Conservation (phyloP, 805 yeast genomes). For the Metschnikowia colocasiae region DNA sequence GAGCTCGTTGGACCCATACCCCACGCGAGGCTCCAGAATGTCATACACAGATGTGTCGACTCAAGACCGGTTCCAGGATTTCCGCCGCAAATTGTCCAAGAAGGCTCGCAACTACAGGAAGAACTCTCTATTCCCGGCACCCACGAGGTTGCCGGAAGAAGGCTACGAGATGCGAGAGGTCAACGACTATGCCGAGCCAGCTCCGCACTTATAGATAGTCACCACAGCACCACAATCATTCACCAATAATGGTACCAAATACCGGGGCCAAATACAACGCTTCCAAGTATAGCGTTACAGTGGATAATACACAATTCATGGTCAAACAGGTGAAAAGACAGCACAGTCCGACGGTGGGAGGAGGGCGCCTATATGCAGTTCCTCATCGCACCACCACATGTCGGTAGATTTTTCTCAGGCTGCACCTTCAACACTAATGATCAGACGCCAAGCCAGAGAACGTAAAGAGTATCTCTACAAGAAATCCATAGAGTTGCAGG, state of each 20-base stretch:
- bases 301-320: no score
- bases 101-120: conserved; percentile 15
- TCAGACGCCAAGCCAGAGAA: conserved; percentile 93
- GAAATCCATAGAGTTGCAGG: conserved; percentile 86
- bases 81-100: conserved; percentile 11
- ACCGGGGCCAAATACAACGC: no score
- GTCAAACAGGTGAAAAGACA: no score
- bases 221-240: not conserved
- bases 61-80: conserved; percentile 10
- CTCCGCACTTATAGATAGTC: not conserved
- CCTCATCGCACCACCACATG: conserved; percentile 2
- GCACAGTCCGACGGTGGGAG: no score
- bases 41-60: conserved; percentile 10
- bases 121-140: conserved; percentile 19
- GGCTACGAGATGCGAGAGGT: conserved; percentile 9
- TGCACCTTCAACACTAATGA: conserved; percentile 36
- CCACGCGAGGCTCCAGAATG: conserved; percentile 8
- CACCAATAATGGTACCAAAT: no score
- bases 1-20: conserved; percentile 11
- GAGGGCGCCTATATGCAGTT: not conserved
- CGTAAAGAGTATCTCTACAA: conserved; percentile 89
- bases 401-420: not conserved
- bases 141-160: conserved; percentile 17
- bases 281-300: no score
- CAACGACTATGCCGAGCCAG: not conserved